Percentiles rank a stretch among this genome's conserved stretches.
Evolutionary conservation across 2,329 filamentous ascomycete species (phyloP).

Genomic region (Cercospora sp.): DNA sequence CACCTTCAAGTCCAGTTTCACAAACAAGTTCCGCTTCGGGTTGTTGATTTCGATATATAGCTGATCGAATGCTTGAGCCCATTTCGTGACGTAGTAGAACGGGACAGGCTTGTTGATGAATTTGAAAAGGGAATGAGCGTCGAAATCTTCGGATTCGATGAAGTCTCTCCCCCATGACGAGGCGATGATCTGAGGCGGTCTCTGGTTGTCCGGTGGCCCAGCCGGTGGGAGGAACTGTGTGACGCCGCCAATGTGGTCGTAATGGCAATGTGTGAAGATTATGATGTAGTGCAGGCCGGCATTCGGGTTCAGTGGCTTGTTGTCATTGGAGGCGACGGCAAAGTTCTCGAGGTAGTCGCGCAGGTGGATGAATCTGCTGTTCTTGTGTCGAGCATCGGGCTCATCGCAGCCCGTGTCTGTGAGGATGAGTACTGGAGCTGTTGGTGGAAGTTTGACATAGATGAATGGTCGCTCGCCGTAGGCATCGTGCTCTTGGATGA

Average conservation of each 20-base stretch:
- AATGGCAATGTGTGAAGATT: conserved; percentile 52
- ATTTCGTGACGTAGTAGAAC: conserved; percentile 45
- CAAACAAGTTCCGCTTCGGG: not conserved
- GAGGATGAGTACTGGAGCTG: conserved; percentile 40
- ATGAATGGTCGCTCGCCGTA: conserved; percentile 49
- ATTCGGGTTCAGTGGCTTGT: conserved; percentile 42
- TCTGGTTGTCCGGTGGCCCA: conserved; percentile 12
- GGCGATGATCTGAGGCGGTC: conserved; percentile 38
- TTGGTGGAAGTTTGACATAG: conserved; percentile 47
- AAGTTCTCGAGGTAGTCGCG: conserved; percentile 46
- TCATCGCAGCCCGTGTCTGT: conserved; percentile 51
- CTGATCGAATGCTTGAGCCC: conserved; percentile 43
- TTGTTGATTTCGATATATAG: conserved; percentile 30
- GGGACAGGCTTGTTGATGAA: conserved; percentile 42
- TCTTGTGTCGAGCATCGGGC: conserved; percentile 33
- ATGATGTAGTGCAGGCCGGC: conserved; percentile 42
- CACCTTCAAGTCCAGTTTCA: conserved; percentile 37
- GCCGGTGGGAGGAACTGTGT: conserved; percentile 36
- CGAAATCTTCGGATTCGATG: conserved; percentile 41
- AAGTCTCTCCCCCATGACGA: conserved; percentile 43
- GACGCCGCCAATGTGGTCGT: conserved; percentile 44
- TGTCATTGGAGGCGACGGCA: conserved; percentile 40
- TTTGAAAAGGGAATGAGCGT: conserved; percentile 45
- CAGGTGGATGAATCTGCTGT: conserved; percentile 39
- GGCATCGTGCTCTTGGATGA: conserved; percentile 47